Base-by-base conservation (phyloP, 1,284 basidiomycete species). In the Gomphus bonarii region DNA sequence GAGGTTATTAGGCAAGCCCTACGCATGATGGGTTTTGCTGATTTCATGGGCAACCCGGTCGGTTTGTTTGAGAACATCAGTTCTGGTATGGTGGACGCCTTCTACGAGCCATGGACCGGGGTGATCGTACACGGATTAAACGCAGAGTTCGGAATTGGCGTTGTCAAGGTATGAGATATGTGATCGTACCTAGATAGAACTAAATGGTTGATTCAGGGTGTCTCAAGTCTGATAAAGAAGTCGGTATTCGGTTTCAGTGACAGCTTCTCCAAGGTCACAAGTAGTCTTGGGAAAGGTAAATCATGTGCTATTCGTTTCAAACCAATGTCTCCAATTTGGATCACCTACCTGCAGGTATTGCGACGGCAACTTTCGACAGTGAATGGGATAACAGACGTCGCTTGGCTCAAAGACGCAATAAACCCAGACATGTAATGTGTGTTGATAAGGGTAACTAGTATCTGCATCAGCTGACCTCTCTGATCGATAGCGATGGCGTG, bases 1-100 rank as follows among this genome's bases (percentile, higher is more conserved):
- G 95, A 97, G 65, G 82, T 97, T 55, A 76, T 97, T 31, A 86
- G 91, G 31, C 97, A 99, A 69, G 77, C 99, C 10, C 98, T 99
- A 70, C 86, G 97, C 31, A 91, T 99, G 30, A 78, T 99, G 8
- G 97, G 97, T 30, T 95, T 93, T 3, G 95, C 95, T 0, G 95
- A 99, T 71, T 97, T 99, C 73, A 85, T 91, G 61, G 88, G 83
- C 8, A 90, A 90, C 65, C 95, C 95, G 5, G 93, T 98, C 31
- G 95, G 95, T 12, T 77, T 99, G 54, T 99, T 99, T 77, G 97
- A 91, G 61, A 99, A 98, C 66, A 95, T 99, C 67, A 95, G 92
- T 67, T 97, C 94, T 25, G 97, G 97, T n/a, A 92, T 99, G 8
- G 89, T 91, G 50, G 97, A 99, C 69, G 95, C 99, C 63, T 99